Base-by-base conservation (phyloP, 108 stramenopile genomes). In the Skeletonema tropicum region DNA sequence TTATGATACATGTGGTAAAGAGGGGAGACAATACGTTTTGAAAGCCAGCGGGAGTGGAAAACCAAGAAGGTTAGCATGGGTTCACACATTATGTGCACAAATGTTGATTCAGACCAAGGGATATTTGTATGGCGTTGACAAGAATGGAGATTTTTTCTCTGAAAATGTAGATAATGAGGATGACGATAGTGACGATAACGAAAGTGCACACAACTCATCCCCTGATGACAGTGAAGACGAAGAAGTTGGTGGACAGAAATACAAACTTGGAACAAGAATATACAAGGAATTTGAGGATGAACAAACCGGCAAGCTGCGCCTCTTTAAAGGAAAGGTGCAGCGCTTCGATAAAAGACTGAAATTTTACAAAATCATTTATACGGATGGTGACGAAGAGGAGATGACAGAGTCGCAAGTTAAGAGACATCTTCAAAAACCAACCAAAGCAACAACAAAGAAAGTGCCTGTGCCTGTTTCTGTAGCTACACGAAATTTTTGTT, bases 1-100 rank as follows among this genome's bases (percentile, higher is more conserved):
- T 0, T 77, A 68, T 30, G 88, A 89, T 59, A 66, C 74, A 6
- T 62, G 79, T 45, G 86, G 86, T 9, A 25, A 29, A 9, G 45
- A 73, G 6, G 88, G 84, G 13, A 42, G 79, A 55, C 88, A 89
- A 25, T 42, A 15, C 60, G 75, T 59, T 36, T 74, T 38, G n/a
- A 26, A 75, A 60, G 68, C 76, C 49, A 31, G 15, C 13, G 30
- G 36, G 57, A 36, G 12, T 46, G 45, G 38, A 59, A 79, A 68
- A 41, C 70, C 60, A 25, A 26, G 62, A 29, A 45, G 83, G 61
- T 59, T 84, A 58, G 85, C 80, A 3, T 88, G 87, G 87, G 87
- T 67, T 12, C 87, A 88, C 71, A 76, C 84, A 5, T 21, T 84
- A 21, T 88, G 87, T 55, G 74, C 75, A 39, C 61, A 68, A 12